These are phyloP conservation scores for Globisporangium cystogenes DNA, from an alignment of 352 stramenopile species.

Conservation along the genomic window DNA sequence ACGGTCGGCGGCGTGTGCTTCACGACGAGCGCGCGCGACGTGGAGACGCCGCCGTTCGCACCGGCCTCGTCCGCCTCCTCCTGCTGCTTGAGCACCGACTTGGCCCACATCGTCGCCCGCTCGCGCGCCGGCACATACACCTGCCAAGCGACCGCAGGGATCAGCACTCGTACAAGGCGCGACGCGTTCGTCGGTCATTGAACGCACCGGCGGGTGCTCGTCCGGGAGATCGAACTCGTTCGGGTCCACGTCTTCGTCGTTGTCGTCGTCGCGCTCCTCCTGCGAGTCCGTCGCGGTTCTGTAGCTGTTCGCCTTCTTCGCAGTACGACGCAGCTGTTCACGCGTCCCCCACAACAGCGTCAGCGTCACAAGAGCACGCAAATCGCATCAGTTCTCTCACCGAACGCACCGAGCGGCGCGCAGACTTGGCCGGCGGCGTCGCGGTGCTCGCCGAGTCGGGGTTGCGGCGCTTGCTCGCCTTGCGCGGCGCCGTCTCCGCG, in stretches of 20 bases:
- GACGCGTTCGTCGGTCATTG: no score
- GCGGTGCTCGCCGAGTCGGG: slow-evolving; percentile 7
- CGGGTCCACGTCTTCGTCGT: slow-evolving; percentile 34
- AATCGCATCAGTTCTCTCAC: not conserved
- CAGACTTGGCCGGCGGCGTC: slow-evolving; percentile 1
- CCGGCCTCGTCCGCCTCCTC: slow-evolving; percentile 28
- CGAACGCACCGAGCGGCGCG: slow-evolving; percentile 19
- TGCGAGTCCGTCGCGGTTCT: slow-evolving; percentile 21
- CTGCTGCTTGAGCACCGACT: slow-evolving; percentile 46
- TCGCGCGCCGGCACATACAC: slow-evolving; percentile 70
- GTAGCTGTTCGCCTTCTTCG: slow-evolving; percentile 41
- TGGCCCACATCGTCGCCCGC: slow-evolving; percentile 67
- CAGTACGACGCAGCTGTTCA: slow-evolving; percentile 32
- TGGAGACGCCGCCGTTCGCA: slow-evolving; percentile 5
- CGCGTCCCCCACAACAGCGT: no score
- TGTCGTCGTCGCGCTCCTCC: slow-evolving; percentile 32
- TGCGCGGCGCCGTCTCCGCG: slow-evolving; percentile 8
- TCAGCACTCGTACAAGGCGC: no score
- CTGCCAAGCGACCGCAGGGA: no score
- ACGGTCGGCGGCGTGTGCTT: slow-evolving; percentile 21
- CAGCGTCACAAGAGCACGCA: no score
- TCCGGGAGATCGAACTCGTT: slow-evolving; percentile 20
- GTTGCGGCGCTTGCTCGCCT: slow-evolving; percentile 27
- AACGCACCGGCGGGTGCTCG: not conserved
- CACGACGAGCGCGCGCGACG: slow-evolving; percentile 19